Base-by-base conservation (phyloP, 345 rosid species). In the Alliaria petiolata region DNA sequence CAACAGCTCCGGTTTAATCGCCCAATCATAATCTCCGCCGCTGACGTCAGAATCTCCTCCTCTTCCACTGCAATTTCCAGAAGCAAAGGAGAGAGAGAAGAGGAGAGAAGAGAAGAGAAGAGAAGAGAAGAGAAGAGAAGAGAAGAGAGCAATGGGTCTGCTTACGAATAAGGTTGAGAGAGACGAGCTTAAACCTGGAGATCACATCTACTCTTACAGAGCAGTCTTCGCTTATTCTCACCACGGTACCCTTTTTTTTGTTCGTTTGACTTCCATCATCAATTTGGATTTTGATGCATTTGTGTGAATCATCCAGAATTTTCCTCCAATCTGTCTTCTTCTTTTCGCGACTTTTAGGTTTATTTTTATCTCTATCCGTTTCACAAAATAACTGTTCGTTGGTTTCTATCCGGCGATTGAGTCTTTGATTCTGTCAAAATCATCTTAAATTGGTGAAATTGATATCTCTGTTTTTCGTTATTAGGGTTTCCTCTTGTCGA, bases 191-290 rank as follows among this genome's bases (percentile, higher is more conserved):
- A 84, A 76, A 57, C 84, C 95, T 19, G 99, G 99, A 12, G 97
- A 91, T 73, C 97, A 95, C 70, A 85, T 95, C 77, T 95, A 95
- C 83, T 86, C 96, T 81, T 95, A 95, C 82, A 82, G 96, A 65
- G 99, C 95, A 43, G 81, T 95, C 60, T 95, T 91, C 81, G 64
- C 99, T 59, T 91, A 95, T 79, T 91, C 99, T 77, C 97, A 95
- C 77, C 99, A 95, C 50, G 97, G 99, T 93, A 52, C 61, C 20
- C 30, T 33, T 51, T 40, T 9, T 65, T 47, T 33, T n/a, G n/a
- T n/a, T 17, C 49, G 15, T 17, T 43, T 46, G 36, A 19, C 33
- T 30, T 56, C 72, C 19, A 44, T 15, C 19, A 39, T 33, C 31
- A 46, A n/a, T 51, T 22, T 30, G 7, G 43, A 2, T 55, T 34